Evolutionary conservation across 495 filamentous ascomycete genomes (phyloP).

Genomic region (Xylaria flabelliformis): DNA sequence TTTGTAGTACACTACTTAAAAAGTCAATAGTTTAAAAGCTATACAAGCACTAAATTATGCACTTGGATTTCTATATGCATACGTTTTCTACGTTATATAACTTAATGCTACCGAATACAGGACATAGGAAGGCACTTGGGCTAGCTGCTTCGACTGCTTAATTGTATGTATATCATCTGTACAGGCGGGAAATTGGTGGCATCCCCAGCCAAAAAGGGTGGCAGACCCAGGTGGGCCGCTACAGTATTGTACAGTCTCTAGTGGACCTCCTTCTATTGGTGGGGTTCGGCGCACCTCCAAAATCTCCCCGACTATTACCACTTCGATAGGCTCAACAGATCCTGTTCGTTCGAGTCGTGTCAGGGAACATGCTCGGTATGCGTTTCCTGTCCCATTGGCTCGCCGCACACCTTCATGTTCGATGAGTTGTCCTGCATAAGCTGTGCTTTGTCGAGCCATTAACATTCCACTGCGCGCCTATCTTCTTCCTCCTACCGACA

Average conservation of each 20-base stretch:
- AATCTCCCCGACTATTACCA: background rate
- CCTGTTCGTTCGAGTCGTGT: conserved; percentile 13
- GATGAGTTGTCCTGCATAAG: conserved; percentile 46
- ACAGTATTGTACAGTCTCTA: background rate
- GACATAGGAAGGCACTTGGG: no score
- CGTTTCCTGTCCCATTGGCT: conserved; percentile 22
- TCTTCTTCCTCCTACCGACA: conserved; percentile 26
- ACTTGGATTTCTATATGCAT: no score
- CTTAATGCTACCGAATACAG: no score
- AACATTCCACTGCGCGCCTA: conserved; percentile 32
- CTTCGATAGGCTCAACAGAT: conserved; percentile 16
- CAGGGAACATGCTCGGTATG: conserved; percentile 35
- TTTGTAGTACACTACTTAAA: no score
- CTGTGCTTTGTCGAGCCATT: conserved; percentile 32
- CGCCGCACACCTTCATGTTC: conserved; percentile 31
- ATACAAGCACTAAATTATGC: no score
- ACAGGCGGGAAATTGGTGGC: no score
- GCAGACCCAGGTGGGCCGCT: no score
- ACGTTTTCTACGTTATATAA: no score
- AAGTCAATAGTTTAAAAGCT: no score
- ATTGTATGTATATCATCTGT: no score
- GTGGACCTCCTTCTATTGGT: conserved; percentile 4
- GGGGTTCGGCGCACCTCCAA: conserved; percentile 16
- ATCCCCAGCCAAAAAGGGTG: no score
- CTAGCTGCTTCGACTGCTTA: no score